These are phyloP conservation scores for Gaertneriomyces semiglobifer DNA, from an alignment of 192 early-diverging fungal species.

Conservation along the genomic window DNA sequence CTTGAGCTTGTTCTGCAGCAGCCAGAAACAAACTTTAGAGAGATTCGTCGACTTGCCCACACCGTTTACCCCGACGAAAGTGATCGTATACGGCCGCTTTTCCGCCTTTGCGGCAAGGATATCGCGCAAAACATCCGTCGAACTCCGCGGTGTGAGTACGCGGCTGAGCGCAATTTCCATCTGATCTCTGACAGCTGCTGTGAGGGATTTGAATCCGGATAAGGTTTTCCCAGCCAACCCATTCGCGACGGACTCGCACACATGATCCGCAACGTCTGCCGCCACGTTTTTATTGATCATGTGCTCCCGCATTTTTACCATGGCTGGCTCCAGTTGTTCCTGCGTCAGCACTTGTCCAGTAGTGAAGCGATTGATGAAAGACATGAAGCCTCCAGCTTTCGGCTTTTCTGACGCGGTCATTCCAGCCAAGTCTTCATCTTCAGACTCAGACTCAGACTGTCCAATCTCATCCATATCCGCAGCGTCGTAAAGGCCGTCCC, in stretches of 20 bases:
- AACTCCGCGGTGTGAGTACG: conserved; percentile 84
- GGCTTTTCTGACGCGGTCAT: conserved; percentile 19
- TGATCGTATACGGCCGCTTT: conserved; percentile 79
- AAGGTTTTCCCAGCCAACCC: conserved; percentile 72
- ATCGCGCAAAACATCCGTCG: conserved; percentile 87
- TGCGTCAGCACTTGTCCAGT: conserved; percentile 58
- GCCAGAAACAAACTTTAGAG: conserved; percentile 93
- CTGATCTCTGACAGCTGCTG: conserved; percentile 65
- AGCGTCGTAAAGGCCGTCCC: conserved; percentile 63
- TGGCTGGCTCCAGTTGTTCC: conserved; percentile 69
- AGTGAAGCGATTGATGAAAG: conserved; percentile 39
- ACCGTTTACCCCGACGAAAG: conserved; percentile 95
- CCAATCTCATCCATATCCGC: conserved; percentile 50
- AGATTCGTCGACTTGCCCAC: conserved; percentile 93
- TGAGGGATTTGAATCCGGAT: conserved; percentile 59
- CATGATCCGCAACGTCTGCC: conserved; percentile 75
- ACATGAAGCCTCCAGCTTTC: conserved; percentile 26
- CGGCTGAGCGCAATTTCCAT: conserved; percentile 83
- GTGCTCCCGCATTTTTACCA: conserved; percentile 89
- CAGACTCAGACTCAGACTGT: not conserved
- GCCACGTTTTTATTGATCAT: conserved; percentile 93
- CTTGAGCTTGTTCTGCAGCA: conserved; percentile 84
- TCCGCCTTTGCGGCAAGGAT: conserved; percentile 67
- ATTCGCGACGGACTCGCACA: conserved; percentile 74
- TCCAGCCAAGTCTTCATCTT: conserved; percentile 43